Evolutionary conservation across 805 yeast genomes (phyloP).

Genomic region (Yarrowia sp.): DNA sequence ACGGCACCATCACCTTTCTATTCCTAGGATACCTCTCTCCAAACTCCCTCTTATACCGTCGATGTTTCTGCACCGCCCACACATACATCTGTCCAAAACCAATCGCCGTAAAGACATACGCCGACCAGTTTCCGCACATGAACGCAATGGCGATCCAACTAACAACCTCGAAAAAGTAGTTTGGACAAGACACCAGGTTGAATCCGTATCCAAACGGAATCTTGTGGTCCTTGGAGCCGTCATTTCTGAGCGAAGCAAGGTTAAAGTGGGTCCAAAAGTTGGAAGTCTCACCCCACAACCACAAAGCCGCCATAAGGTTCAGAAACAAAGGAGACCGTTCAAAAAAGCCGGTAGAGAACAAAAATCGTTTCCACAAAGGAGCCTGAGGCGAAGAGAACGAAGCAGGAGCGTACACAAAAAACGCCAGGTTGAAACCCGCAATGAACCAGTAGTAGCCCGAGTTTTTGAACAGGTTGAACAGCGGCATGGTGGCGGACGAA

Average conservation of each 20-base stretch:
- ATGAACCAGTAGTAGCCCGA: slow-evolving; percentile 90
- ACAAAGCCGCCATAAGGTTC: slow-evolving; percentile 31
- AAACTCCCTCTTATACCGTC: slow-evolving; percentile 61
- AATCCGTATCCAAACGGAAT: slow-evolving; percentile 87
- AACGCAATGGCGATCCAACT: slow-evolving; percentile 72
- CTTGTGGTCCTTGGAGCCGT: slow-evolving; percentile 56
- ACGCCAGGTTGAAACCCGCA: slow-evolving; percentile 63
- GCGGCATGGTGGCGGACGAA: slow-evolving; percentile 90
- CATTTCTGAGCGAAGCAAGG: slow-evolving; percentile 54
- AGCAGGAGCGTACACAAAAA: slow-evolving; percentile 49
- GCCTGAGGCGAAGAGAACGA: slow-evolving; percentile 34
- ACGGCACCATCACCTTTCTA: slow-evolving; percentile 81
- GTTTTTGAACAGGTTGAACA: slow-evolving; percentile 82
- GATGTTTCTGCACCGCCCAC: slow-evolving; percentile 90
- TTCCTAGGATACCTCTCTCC: slow-evolving; percentile 75
- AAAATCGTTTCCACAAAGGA: slow-evolving; percentile 27
- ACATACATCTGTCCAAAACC: slow-evolving; percentile 79
- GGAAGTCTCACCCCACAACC: slow-evolving; percentile 60
- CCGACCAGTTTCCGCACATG: slow-evolving; percentile 73
- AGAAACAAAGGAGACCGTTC: slow-evolving; percentile 23
- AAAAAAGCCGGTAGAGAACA: slow-evolving; percentile 33
- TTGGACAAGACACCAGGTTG: slow-evolving; percentile 80
- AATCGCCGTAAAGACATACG: slow-evolving; percentile 66
- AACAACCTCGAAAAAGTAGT: slow-evolving; percentile 82
- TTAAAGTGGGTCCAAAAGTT: slow-evolving; percentile 71